Conservation (phyloP, 306 rosid genomes). For the Ammopiptanthus mongolicus region DNA sequence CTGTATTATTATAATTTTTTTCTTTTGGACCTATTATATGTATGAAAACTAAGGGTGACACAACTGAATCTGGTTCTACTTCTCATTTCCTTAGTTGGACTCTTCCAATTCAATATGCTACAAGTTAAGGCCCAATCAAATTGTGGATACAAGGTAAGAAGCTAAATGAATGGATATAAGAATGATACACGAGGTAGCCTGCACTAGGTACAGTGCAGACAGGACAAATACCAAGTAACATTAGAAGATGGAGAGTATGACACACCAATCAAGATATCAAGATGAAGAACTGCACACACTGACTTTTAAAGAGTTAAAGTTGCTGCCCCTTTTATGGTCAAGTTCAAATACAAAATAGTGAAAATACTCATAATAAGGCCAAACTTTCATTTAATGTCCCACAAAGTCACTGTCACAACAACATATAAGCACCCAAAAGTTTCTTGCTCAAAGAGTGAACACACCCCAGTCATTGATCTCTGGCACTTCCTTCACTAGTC, state of each 20-base stretch:
- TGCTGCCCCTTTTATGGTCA: conserved; percentile 7
- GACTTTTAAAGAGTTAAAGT: neutral
- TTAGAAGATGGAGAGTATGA: conserved; percentile 11
- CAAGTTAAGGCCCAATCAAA: neutral
- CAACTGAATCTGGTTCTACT: neutral
- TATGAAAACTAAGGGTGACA: neutral
- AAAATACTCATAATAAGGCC: conserved; percentile 7
- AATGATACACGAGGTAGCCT: neutral
- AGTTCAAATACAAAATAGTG: neutral
- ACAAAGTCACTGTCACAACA: conserved; percentile 3
- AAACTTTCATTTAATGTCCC: neutral
- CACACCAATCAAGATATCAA: conserved; percentile 14
- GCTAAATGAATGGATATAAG: neutral
- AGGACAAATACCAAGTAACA: neutral
- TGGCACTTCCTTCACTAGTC: conserved; percentile 32
- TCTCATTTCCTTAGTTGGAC: neutral
- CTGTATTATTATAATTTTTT: neutral
- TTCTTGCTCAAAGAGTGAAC: conserved; percentile 27
- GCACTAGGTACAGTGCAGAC: neutral
- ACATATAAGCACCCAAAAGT: conserved; percentile 31
- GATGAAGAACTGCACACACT: conserved; percentile 26
- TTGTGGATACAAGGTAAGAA: neutral
- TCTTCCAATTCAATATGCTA: neutral
- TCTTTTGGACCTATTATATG: neutral
- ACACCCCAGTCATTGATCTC: neutral